Percentiles rank a stretch among this genome's conserved stretches.
These are phyloP conservation scores for Spergularia marina DNA, from an alignment of 148 eudicot species.

Conservation along the genomic window DNA sequence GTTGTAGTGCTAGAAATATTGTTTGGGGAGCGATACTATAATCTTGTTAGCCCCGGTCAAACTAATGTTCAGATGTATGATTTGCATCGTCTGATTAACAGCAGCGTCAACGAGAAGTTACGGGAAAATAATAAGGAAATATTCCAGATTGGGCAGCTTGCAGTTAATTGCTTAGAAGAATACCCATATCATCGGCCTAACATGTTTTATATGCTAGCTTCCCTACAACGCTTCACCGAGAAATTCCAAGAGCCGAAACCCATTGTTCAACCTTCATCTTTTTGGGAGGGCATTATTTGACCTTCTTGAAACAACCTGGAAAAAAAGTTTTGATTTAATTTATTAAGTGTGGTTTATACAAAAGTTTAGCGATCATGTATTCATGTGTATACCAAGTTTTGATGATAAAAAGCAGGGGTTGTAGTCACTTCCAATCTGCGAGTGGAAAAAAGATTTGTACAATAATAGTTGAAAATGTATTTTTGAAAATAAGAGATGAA, in stretches of 20 bases:
- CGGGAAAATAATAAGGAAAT: constrained; percentile 5
- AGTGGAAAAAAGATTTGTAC: no score
- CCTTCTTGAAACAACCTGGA: no score
- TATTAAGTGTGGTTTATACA: no score
- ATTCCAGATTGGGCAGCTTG: constrained; percentile 6
- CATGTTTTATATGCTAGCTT: constrained; percentile 1
- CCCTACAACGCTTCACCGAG: not conserved
- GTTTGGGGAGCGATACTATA: constrained; percentile 10
- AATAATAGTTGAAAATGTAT: no score
- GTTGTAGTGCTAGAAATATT: constrained; percentile 22
- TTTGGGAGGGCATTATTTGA: no score
- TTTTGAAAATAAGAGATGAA: no score
- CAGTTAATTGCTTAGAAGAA: constrained; percentile 6
- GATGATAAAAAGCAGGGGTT: no score
- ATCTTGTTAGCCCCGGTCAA: not conserved
- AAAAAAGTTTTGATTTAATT: no score
- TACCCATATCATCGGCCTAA: constrained; percentile 11
- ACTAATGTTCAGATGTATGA: not conserved
- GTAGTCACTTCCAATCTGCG: no score
- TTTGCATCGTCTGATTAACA: constrained; percentile 1
- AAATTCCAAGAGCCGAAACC: not conserved
- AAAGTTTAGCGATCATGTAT: no score
- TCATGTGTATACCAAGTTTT: no score
- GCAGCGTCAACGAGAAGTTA: constrained; percentile 6
- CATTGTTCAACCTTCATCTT: not conserved